Evolutionary conservation across 768 basidiomycete genomes (phyloP).

Genomic region (Mycena venus): DNA sequence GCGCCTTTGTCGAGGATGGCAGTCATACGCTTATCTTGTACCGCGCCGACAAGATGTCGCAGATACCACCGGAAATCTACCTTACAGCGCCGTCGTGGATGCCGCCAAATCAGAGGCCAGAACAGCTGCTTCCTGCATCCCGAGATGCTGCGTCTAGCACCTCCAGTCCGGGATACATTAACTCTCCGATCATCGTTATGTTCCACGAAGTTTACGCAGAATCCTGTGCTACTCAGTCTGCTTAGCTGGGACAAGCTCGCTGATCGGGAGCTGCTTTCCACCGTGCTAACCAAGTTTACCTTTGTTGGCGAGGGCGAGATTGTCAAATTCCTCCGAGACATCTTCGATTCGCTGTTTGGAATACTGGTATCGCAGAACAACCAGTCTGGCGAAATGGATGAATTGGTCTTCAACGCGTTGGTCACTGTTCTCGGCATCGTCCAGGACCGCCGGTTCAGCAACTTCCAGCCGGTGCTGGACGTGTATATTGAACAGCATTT

Average conservation of each 20-base stretch:
- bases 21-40: slow-evolving; percentile 89
- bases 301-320: slow-evolving; percentile 97
- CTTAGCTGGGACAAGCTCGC: slow-evolving; percentile 84
- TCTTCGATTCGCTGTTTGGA: slow-evolving; percentile 93
- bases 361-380: slow-evolving; percentile 86
- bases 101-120: slow-evolving; percentile 66
- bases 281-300: slow-evolving; percentile 85
- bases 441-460: slow-evolving; percentile 94
- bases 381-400: slow-evolving; percentile 83
- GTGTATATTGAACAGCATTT: slow-evolving; percentile 95
- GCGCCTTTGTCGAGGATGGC: slow-evolving; percentile 90
- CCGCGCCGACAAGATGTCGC: slow-evolving; percentile 77
- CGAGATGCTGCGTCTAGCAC: slow-evolving; percentile 74
- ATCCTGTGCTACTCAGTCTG: slow-evolving; percentile 83
- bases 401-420: slow-evolving; percentile 90
- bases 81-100: slow-evolving; percentile 76
- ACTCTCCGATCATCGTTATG: slow-evolving; percentile 91
- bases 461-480: slow-evolving; percentile 94
- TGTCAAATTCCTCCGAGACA: slow-evolving; percentile 90
- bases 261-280: slow-evolving; percentile 75
- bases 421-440: slow-evolving; percentile 94
- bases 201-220: slow-evolving; percentile 94
- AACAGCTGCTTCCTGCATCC: slow-evolving; percentile 69
- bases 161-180: slow-evolving; percentile 82
- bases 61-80: slow-evolving; percentile 79